Evolutionary conservation across 1,284 basidiomycete genomes (phyloP), one percentile per base, ranked within the genome.

Genomic region (Ceratobasidium papillatum): DNA sequence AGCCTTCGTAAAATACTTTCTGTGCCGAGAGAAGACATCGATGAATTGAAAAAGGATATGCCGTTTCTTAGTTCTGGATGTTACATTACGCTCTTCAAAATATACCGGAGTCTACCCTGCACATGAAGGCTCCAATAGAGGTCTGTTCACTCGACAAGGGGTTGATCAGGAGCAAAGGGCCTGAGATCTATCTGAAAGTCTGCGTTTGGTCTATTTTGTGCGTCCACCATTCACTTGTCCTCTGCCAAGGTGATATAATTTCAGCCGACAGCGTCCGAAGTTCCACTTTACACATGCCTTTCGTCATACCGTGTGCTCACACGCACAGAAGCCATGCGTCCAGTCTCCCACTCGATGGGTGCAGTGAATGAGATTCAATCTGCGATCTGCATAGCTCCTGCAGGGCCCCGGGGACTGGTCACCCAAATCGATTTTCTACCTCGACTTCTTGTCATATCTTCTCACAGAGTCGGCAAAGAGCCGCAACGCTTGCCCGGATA

Each of bases 401-500:
- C 65, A 69, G 65, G 65, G 65, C 65, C 65, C 65, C 65, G 65
- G 65, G 65, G 65, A 69, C 65, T 36, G 25, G 47, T 25, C 45
- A 14, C 52, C 52, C 52, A 56, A 56, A 32, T 30, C 52, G 52
- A 56, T 43, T 69, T 69, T 58, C 52, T 32, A 38, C 65, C 52
- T 34, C 49, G 38, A 69, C 51, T 41, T 58, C 51, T 43, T 38
- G 41, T 22, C 19, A 64, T 69, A 54, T 51, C 32, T 19, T 45
- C 65, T 56, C 34, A 45, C 65, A 38, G 65, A n/a, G 36, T 38
- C 30, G 64, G 64, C 64, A 45, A 45, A 38, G 64, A 25, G 49
- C 64, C 64, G 64, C 49, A 32, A 52, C 64, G 47, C 12, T 45
- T 32, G 45, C 32, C 64, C 49, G 34, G 34, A 36, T 54, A 34